Evolutionary conservation across 495 filamentous ascomycete species (phyloP).

Genomic region (Neurospora sp.): DNA sequence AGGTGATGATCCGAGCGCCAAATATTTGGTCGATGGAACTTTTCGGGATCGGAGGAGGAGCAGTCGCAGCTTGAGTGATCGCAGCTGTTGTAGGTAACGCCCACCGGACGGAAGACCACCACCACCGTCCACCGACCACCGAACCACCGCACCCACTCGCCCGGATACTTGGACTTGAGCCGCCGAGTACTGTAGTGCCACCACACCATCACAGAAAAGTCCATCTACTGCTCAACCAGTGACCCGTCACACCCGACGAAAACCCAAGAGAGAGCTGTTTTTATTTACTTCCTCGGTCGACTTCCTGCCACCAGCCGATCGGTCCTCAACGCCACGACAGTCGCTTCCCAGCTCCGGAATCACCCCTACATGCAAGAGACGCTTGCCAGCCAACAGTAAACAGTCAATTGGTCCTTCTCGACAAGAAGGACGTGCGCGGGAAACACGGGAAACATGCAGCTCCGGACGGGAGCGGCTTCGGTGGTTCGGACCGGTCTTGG

Average conservation of each 20-base stretch:
- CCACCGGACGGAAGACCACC: neutral
- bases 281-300: neutral
- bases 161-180: neutral
- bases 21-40: conserved; percentile 16
- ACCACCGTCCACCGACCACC: neutral
- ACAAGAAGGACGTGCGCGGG: conserved; percentile 9
- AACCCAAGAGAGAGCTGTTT: neutral
- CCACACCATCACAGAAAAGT: neutral
- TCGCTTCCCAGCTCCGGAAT: neutral
- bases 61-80: neutral
- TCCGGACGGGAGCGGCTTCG: conserved; percentile 26
- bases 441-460: conserved; percentile 26
- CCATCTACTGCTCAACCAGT: neutral
- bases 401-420: conserved; percentile 17
- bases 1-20: neutral
- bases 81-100: neutral
- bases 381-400: neutral
- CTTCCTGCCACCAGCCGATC: neutral
- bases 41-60: conserved; percentile 15
- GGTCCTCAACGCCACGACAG: neutral
- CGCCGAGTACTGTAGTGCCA: neutral
- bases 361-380: neutral
- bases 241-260: neutral
- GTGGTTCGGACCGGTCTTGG: conserved; percentile 15
- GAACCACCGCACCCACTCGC: neutral